Percentiles rank a stretch among this genome's conserved stretches.
These are phyloP conservation scores for Aureobasidium uvarum DNA, from an alignment of 2,329 filamentous ascomycete species.

Conservation along the genomic window DNA sequence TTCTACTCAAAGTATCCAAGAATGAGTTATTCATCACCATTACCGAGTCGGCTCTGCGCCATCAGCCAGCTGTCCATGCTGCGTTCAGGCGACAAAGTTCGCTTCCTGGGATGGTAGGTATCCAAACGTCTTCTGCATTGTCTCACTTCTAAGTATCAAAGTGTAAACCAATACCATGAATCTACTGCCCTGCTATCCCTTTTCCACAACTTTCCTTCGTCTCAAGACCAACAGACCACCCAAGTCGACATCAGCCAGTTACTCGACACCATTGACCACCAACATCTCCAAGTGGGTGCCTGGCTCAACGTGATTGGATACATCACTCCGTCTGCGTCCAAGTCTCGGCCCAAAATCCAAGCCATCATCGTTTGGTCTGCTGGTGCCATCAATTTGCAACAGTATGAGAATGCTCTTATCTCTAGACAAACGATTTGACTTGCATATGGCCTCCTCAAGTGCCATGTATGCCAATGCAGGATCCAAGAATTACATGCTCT, in stretches of 20 bases:
- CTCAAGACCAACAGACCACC: slow-evolving; percentile 28
- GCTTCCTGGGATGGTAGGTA: slow-evolving; percentile 86
- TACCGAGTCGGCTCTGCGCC: slow-evolving; percentile 55
- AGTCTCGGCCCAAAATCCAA: slow-evolving; percentile 57
- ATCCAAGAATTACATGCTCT: background rate
- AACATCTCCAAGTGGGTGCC: slow-evolving; percentile 68
- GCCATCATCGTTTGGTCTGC: slow-evolving; percentile 76
- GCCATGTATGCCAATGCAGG: background rate
- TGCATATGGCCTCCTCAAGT: background rate
- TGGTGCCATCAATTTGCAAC: slow-evolving; percentile 66
- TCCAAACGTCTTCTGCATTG: slow-evolving; percentile 14
- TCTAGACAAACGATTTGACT: background rate
- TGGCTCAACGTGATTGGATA: slow-evolving; percentile 93
- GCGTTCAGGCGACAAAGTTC: slow-evolving; percentile 69
- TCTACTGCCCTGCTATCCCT: slow-evolving; percentile 62
- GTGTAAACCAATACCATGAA: slow-evolving; percentile 59
- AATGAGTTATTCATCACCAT: slow-evolving; percentile 44
- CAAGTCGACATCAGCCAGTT: slow-evolving; percentile 63
- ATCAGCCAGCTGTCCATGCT: slow-evolving; percentile 49
- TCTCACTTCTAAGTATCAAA: slow-evolving; percentile 37
- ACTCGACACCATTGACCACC: slow-evolving; percentile 61
- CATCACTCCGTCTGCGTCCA: slow-evolving; percentile 18
- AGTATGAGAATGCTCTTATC: slow-evolving; percentile 63
- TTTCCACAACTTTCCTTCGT: slow-evolving; percentile 62
- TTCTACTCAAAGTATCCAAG: too few species aligned